A percentile compares a stretch with the other conserved stretches of the same genome.
Conservation (phyloP, 352 stramenopile genomes). For the Globisporangium apiculatum region DNA sequence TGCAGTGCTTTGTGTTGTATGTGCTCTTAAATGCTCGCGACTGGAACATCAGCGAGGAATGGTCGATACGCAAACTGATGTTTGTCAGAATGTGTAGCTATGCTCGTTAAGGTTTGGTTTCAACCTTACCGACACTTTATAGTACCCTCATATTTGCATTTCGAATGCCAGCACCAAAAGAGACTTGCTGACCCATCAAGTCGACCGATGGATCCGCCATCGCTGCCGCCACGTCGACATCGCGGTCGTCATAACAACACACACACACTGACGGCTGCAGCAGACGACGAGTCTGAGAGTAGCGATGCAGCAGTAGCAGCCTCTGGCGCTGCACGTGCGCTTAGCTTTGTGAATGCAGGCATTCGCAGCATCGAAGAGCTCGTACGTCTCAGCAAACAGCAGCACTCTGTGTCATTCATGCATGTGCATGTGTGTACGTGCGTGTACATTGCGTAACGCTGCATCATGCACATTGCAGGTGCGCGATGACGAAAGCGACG, state of each 20-base stretch:
- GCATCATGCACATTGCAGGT: conserved; percentile 7
- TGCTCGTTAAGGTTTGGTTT: too few relatives aligned
- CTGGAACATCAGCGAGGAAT: too few relatives aligned
- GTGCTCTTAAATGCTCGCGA: too few relatives aligned
- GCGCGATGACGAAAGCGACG: conserved; percentile 28
- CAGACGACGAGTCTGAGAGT: background rate
- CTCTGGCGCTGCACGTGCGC: background rate
- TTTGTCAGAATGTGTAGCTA: background rate
- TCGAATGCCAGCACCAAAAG: background rate
- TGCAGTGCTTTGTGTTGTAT: too few relatives aligned
- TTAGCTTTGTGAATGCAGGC: conserved; percentile 31
- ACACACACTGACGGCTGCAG: background rate
- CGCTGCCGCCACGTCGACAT: background rate
- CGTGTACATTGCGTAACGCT: too few relatives aligned
- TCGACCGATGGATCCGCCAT: background rate
- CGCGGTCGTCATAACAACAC: background rate
- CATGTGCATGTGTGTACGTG: background rate
- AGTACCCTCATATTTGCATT: background rate
- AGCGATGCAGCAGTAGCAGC: background rate
- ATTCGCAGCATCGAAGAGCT: conserved; percentile 35
- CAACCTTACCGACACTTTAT: background rate
- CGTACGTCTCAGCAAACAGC: conserved; percentile 9
- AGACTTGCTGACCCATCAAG: background rate
- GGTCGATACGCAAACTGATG: too few relatives aligned
- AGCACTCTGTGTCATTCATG: background rate